A percentile compares a stretch with the other conserved stretches of the same genome.
Evolutionary conservation across 306 rosid species (phyloP).

Genomic region (Cicer arietinum): DNA sequence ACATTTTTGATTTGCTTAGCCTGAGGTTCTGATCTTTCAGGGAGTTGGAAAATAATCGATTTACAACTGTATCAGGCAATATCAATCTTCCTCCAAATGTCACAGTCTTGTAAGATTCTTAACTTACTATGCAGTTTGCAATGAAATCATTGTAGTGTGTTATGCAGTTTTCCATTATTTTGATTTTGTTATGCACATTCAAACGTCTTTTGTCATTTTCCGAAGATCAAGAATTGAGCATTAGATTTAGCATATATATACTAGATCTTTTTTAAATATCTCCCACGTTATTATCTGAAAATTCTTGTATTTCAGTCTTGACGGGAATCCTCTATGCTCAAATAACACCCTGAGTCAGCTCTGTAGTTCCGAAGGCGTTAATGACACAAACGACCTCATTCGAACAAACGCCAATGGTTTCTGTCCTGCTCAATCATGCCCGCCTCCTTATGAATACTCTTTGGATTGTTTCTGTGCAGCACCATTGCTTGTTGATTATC

Average conservation of each 20-base stretch:
- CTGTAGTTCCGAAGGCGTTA: slow-evolving; percentile 58
- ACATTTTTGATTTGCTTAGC: slow-evolving; percentile 27
- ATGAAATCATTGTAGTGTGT: slow-evolving; percentile 25
- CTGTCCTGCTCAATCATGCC: slow-evolving; percentile 64
- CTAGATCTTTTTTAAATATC: neutral
- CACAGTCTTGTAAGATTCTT: slow-evolving; percentile 70
- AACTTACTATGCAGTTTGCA: slow-evolving; percentile 42
- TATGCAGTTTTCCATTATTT: slow-evolving; percentile 1
- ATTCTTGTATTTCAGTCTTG: slow-evolving; percentile 69
- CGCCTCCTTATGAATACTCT: slow-evolving; percentile 65
- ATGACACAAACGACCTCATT: slow-evolving; percentile 16
- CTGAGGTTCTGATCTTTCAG: slow-evolving; percentile 54
- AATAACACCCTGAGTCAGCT: slow-evolving; percentile 49
- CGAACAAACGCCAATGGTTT: slow-evolving; percentile 36
- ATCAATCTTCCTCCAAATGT: slow-evolving; percentile 64
- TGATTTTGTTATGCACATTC: slow-evolving; percentile 30
- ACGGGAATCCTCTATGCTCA: slow-evolving; percentile 82
- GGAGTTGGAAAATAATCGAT: slow-evolving; percentile 74
- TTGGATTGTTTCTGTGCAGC: slow-evolving; percentile 66
- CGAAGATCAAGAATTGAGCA: slow-evolving; percentile 17
- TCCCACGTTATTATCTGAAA: slow-evolving; percentile 13
- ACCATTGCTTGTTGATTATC: slow-evolving; percentile 72
- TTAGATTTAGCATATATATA: slow-evolving; percentile 29
- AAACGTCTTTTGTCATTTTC: slow-evolving; percentile 8
- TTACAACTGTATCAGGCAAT: slow-evolving; percentile 63